These are phyloP conservation scores for Sechiopsis laciniata DNA, from an alignment of 306 rosid species.

Conservation along the genomic window DNA sequence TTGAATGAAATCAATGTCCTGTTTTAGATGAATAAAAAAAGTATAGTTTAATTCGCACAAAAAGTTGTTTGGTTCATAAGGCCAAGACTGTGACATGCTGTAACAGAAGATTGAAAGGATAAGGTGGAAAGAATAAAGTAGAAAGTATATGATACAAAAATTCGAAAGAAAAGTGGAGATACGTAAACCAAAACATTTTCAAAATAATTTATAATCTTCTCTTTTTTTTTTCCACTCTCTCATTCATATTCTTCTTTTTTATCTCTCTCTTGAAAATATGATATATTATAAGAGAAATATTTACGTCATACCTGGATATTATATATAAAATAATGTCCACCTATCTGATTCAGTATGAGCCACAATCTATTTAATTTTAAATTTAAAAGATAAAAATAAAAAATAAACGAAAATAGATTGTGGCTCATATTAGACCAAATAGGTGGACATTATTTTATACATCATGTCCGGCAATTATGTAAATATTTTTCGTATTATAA, in stretches of 20 bases:
- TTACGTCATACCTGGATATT: too few species aligned
- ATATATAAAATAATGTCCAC: too few species aligned
- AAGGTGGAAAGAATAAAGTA: neutral
- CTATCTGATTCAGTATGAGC: too few species aligned
- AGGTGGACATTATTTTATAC: too few species aligned
- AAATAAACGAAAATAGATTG: too few species aligned
- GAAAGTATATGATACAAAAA: neutral
- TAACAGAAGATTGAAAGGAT: conserved; percentile 2
- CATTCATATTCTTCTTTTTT: neutral
- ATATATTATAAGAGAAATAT: too few species aligned
- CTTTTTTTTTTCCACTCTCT: neutral
- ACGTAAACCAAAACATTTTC: neutral
- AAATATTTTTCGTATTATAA: too few species aligned
- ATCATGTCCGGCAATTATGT: too few species aligned
- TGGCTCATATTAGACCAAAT: too few species aligned
- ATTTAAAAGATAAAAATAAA: too few species aligned
- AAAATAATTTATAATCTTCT: neutral
- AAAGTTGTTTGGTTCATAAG: neutral
- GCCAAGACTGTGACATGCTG: neutral
- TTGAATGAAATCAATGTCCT: neutral
- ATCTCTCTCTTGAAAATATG: too few species aligned
- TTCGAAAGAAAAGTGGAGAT: neutral
- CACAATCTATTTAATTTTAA: too few species aligned
- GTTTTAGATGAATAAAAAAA: neutral
- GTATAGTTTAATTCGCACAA: neutral